phyloP scores from a whole-genome alignment of 1,284 basidiomycete species.

The Leccinum solheimii region DNA sequence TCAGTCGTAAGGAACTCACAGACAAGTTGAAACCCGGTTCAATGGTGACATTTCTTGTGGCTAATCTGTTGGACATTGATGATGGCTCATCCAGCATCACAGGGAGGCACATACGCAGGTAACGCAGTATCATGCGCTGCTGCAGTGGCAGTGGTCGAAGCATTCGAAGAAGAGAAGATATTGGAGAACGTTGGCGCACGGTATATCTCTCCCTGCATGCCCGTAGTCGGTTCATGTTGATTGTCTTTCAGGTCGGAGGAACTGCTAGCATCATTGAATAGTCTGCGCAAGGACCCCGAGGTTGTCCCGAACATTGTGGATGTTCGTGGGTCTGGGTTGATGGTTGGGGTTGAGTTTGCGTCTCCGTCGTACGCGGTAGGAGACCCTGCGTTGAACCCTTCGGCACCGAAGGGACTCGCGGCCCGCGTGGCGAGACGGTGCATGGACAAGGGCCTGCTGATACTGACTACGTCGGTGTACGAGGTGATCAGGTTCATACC shows the following conservation, averaged over 20 bases:
- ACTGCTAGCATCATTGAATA: conserved; percentile 63
- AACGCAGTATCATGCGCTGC: conserved; percentile 90
- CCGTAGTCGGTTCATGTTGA: conserved; percentile 4
- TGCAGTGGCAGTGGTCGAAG: conserved; percentile 78
- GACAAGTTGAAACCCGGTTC: conserved; percentile 79
- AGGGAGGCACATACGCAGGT: conserved; percentile 90
- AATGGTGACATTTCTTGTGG: conserved; percentile 51
- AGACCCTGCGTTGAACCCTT: conserved; percentile 44
- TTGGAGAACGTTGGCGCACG: conserved; percentile 77
- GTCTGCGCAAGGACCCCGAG: conserved; percentile 52
- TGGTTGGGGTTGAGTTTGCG: conserved; percentile 82
- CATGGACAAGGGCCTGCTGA: conserved; percentile 79
- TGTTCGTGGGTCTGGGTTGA: conserved; percentile 76
- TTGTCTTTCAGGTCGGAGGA: conserved; percentile 61
- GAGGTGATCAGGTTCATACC: conserved; percentile 83
- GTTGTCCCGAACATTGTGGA: conserved; percentile 66
- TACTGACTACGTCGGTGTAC: conserved; percentile 79
- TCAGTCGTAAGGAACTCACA: conserved; percentile 81
- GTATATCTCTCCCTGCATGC: conserved; percentile 36
- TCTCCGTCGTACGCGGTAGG: conserved; percentile 50
- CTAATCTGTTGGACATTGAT: not conserved
- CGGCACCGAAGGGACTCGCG: conserved; percentile 66
- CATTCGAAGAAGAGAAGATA: conserved; percentile 75
- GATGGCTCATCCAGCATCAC: conserved; percentile 9
- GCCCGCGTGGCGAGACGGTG: conserved; percentile 78